These are phyloP conservation scores for Calonectria naviculata DNA, from an alignment of 2,329 filamentous ascomycete species.

Conservation along the genomic window DNA sequence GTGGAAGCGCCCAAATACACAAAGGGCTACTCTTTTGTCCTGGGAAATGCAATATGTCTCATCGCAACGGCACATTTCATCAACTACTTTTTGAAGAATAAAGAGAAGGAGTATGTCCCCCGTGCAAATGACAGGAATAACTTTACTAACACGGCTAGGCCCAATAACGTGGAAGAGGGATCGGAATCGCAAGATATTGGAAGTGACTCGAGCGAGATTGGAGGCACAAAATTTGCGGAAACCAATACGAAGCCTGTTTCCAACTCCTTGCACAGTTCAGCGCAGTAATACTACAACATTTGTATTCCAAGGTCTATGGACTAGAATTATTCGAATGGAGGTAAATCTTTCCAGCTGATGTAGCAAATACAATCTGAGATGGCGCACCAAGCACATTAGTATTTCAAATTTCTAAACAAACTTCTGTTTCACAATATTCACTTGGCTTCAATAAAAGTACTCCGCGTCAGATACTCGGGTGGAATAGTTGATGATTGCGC, in stretches of 20 bases:
- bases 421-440: too few species aligned
- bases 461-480: too few species aligned
- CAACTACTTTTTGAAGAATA: neutral
- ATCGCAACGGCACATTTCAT: neutral
- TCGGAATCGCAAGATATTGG: neutral
- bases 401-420: too few species aligned
- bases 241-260: neutral
- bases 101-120: neutral
- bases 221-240: neutral
- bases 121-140: neutral
- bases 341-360: too few species aligned
- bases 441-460: too few species aligned
- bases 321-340: too few species aligned
- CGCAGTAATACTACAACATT: too few species aligned
- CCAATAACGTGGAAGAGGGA: neutral
- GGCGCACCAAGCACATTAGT: too few species aligned
- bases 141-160: neutral
- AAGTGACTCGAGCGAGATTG: neutral
- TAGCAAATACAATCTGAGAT: too few species aligned
- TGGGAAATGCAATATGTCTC: neutral
- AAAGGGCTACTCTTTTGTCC: conserved; percentile 49
- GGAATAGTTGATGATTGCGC: too few species aligned
- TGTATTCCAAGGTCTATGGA: too few species aligned
- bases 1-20: conserved; percentile 55
- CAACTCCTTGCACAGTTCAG: too few species aligned